These are phyloP conservation scores for Fraxinus quadrangulata DNA, from an alignment of 257 asterid genomes.

Conservation along the genomic window DNA sequence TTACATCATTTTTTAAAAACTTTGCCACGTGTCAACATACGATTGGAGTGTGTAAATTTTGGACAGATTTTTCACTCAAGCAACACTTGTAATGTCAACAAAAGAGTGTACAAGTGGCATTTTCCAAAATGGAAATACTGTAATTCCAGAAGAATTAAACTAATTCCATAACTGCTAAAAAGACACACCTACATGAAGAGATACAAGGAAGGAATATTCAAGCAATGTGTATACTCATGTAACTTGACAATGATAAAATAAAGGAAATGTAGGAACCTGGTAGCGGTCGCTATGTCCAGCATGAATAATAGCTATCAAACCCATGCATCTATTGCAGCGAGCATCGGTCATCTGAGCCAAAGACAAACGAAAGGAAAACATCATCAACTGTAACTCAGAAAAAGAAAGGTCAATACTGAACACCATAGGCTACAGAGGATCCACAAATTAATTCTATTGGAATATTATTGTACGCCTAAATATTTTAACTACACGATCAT, in stretches of 20 bases:
- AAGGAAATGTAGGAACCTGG: slow-evolving; percentile 48
- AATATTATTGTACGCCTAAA: neutral
- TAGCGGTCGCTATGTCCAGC: slow-evolving; percentile 76
- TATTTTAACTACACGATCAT: neutral
- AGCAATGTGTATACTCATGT: no score
- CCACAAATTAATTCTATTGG: neutral
- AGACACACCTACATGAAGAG: neutral
- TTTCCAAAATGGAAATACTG: neutral
- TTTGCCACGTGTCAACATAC: no score
- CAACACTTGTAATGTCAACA: no score
- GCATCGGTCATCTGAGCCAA: slow-evolving; percentile 80
- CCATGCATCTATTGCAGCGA: slow-evolving; percentile 71
- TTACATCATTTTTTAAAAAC: no score
- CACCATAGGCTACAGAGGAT: neutral
- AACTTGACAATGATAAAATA: neutral
- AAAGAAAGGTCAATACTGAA: neutral
- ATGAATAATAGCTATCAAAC: slow-evolving; percentile 61
- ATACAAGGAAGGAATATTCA: neutral
- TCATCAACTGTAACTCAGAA: neutral
- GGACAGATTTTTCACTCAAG: no score
- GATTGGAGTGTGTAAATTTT: no score
- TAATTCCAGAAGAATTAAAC: neutral
- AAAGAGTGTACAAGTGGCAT: no score
- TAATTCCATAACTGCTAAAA: neutral
- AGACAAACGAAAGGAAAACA: neutral